Percentiles rank a stretch among this genome's conserved stretches.
phyloP scores from a whole-genome alignment of 345 rosid species.

The Adansonia digitata region DNA sequence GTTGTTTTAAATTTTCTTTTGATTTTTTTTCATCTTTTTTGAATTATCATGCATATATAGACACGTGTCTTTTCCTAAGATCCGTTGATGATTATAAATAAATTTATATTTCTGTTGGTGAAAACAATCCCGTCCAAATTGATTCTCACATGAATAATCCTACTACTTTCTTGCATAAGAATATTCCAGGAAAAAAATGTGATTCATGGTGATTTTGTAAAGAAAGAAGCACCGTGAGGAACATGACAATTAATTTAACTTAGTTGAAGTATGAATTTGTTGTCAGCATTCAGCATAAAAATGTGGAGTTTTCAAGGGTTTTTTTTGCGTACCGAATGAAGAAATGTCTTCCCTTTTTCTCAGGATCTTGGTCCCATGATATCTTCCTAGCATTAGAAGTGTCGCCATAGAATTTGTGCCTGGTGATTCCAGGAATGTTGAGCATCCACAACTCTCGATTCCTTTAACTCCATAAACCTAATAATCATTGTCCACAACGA shows the following conservation, averaged over 20 bases:
- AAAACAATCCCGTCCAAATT: not conserved
- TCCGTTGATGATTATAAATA: not conserved
- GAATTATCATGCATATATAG: constrained; percentile 3
- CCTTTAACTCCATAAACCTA: constrained; percentile 46
- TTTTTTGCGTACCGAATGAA: not conserved
- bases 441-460: constrained; percentile 65
- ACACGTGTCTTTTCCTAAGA: not conserved
- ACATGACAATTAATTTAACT: not conserved
- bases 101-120: not conserved
- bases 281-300: not conserved
- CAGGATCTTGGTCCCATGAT: constrained; percentile 60
- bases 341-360: constrained; percentile 20
- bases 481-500: constrained; percentile 47
- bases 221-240: not conserved
- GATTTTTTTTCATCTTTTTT: not conserved
- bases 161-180: not conserved
- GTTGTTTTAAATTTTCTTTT: not conserved
- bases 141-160: not conserved
- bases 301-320: not conserved
- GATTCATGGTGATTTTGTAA: not conserved
- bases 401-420: constrained; percentile 89
- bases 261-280: not conserved
- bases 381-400: constrained; percentile 67
- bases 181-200: not conserved
- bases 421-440: constrained; percentile 68